Conservation (phyloP, 768 basidiomycete species). For the Ephemerocybe angulata region DNA sequence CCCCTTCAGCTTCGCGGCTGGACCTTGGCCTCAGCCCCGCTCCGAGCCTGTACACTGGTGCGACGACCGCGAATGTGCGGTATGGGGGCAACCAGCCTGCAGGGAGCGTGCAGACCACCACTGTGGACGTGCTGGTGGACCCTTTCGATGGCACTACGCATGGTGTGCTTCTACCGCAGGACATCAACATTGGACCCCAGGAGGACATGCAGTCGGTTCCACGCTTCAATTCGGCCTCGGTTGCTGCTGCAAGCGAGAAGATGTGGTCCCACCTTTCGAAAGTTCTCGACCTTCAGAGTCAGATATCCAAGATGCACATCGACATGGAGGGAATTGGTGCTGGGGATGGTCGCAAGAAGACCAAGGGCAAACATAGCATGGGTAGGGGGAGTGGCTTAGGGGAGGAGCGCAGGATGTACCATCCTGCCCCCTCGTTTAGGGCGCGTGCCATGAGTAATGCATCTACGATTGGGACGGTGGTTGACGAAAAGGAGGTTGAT, state of each 20-base stretch:
- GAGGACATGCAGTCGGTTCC: neutral
- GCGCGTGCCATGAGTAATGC: conserved; percentile 6
- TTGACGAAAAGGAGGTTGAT: conserved; percentile 36
- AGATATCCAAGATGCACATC: conserved; percentile 68
- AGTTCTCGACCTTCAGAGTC: conserved; percentile 69
- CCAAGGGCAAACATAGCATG: conserved; percentile 16
- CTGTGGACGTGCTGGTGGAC: conserved; percentile 8
- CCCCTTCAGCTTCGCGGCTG: conserved; percentile 7
- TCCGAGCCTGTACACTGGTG: conserved; percentile 4
- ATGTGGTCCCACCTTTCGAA: conserved; percentile 66
- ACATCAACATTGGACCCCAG: conserved; percentile 6
- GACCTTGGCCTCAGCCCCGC: conserved; percentile 6
- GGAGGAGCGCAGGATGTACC: conserved; percentile 3
- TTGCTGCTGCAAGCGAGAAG: conserved; percentile 31
- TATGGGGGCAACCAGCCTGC: neutral
- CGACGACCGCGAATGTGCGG: conserved; percentile 2
- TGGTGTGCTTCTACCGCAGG: conserved; percentile 25
- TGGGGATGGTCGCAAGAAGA: conserved; percentile 34
- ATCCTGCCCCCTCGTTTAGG: neutral
- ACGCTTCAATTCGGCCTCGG: conserved; percentile 3
- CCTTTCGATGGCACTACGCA: conserved; percentile 28
- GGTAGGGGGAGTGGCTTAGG: neutral
- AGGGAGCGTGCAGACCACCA: neutral
- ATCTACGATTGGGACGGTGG: conserved; percentile 15
- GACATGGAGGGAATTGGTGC: conserved; percentile 69